Evolutionary conservation across 2,329 filamentous ascomycete genomes (phyloP), one percentile per base, ranked within the genome.

Genomic region (Emergomyces pasteurianus): DNA sequence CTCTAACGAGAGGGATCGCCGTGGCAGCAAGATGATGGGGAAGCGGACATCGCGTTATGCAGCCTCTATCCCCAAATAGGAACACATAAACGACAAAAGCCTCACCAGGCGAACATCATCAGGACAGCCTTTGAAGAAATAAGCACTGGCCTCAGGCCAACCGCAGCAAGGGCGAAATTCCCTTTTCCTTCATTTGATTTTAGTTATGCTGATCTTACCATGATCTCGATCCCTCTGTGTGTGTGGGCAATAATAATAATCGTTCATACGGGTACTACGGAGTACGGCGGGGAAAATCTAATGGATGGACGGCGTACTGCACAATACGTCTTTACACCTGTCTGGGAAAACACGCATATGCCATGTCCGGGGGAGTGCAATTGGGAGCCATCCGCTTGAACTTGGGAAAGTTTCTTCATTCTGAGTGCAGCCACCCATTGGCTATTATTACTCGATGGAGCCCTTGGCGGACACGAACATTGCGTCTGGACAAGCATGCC

Each of bases 1-100:
- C 23, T 31, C 42, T 46, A 38, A 23, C 34, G 34, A 36, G 21
- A 55, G 52, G 52, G 52, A 40, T 55, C 31, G 52, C 34, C 21
- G 34, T 40, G 52, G 52, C 18, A 40, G 52, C 2, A 40, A 43
- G 40, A 57, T 21, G 23, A 46, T 57, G 38, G 28, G 7, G 16
- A 26, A 42, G 16, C 10, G 38, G 54, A 46, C 26, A 57, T 57
- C 38, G 14, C 40, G 21, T 57, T 57, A 57, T 57, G 55, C 40
- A 57, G 9, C 23, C 14, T 10, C 55, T 57, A 57, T 46, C n/a
- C 55, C 55, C 55, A 57, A 57, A 43, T 43, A 57, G 55, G 55
- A 18, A 57, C 34, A 57, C 55, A 43, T 57, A 57, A 34, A 57
- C 55, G 55, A 57, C 38, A 31, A 34, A 57, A 23, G 3, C 34